These are phyloP conservation scores for Nannizziopsis barbatae DNA, from an alignment of 2,329 filamentous ascomycete genomes.

Conservation along the genomic window DNA sequence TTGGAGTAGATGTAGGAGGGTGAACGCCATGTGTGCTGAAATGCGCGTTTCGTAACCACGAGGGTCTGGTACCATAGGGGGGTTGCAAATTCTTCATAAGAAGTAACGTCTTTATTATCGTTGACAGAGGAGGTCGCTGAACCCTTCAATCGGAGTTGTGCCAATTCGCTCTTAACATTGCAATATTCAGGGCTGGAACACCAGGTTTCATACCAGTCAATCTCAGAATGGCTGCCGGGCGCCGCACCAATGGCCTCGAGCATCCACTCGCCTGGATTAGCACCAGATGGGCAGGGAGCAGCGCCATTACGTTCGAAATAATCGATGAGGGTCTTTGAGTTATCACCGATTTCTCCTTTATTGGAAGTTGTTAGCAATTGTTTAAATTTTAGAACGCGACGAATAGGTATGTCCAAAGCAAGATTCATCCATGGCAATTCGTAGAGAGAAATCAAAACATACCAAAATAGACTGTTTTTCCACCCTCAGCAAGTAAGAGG, in stretches of 20 bases:
- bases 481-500: conserved; percentile 53
- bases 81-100: conserved; percentile 61
- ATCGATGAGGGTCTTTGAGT: conserved; percentile 45
- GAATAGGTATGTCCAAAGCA: no score
- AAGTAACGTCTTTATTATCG: background rate
- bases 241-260: conserved; percentile 49
- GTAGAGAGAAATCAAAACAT: no score
- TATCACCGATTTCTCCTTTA: conserved; percentile 42
- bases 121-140: background rate
- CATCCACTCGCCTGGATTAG: conserved; percentile 70
- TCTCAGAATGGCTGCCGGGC: conserved; percentile 51
- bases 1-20: conserved; percentile 86
- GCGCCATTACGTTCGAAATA: conserved; percentile 59
- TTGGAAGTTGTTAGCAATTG: no score
- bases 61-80: conserved; percentile 57
- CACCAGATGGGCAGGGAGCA: conserved; percentile 46
- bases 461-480: conserved; percentile 59
- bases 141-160: conserved; percentile 37
- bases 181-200: conserved; percentile 45
- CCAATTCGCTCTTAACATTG: conserved; percentile 35
- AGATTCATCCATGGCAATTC: no score
- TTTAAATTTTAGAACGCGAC: no score
- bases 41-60: conserved; percentile 61
- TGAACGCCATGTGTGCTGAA: conserved; percentile 85
- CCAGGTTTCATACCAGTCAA: conserved; percentile 46